These are phyloP conservation scores for Umbelopsis sp. DNA, from an alignment of 371 early-diverging fungal genomes.

Conservation along the genomic window DNA sequence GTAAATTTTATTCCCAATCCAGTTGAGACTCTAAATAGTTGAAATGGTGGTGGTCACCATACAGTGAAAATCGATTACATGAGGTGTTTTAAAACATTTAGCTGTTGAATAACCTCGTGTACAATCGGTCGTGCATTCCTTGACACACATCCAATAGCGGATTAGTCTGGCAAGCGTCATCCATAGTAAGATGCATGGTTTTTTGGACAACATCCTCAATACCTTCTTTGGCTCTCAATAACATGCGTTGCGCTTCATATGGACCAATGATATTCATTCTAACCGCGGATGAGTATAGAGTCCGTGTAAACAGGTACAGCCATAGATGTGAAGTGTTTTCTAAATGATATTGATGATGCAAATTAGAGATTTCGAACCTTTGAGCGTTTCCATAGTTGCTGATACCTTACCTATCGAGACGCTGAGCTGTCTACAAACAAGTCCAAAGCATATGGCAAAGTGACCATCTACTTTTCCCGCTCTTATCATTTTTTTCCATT, in stretches of 20 bases:
- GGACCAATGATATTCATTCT: conserved; percentile 90
- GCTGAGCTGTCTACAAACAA: conserved; percentile 63
- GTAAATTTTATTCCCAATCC: not conserved
- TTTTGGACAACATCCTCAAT: conserved; percentile 57
- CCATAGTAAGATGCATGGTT: conserved; percentile 48
- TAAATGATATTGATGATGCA: conserved; percentile 24
- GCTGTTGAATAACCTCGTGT: conserved; percentile 87
- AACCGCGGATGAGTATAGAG: conserved; percentile 85
- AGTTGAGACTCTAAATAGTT: not conserved
- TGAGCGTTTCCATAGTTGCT: not conserved
- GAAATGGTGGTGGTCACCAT: not conserved
- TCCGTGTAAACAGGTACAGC: conserved; percentile 82
- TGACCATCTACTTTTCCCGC: conserved; percentile 65
- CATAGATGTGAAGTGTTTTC: conserved; percentile 76
- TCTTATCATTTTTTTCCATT: conserved; percentile 60
- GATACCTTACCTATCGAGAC: conserved; percentile 53
- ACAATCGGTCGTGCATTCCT: conserved; percentile 88
- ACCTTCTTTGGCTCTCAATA: conserved; percentile 61
- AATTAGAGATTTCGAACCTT: not conserved
- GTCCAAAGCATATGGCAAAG: conserved; percentile 71
- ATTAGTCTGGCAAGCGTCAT: conserved; percentile 68
- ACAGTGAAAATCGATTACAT: not conserved
- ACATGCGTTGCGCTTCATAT: conserved; percentile 79
- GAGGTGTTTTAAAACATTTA: conserved; percentile 28
- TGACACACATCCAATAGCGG: conserved; percentile 86